These are phyloP conservation scores for Raffaelea ambrosiae DNA, from an alignment of 2,329 filamentous ascomycete genomes.

Conservation along the genomic window DNA sequence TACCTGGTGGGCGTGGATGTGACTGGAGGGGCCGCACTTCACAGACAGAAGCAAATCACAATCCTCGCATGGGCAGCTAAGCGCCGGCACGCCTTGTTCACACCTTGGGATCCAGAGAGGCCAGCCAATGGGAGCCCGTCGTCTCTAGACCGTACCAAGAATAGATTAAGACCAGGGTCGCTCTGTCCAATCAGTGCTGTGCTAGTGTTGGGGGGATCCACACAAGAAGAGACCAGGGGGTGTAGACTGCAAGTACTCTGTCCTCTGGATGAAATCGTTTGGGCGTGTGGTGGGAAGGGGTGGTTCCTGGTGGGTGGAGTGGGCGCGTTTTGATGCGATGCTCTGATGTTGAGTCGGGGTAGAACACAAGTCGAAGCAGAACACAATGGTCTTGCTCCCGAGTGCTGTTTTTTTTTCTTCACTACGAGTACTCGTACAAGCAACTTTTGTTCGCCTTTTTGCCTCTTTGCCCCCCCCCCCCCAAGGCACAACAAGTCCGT, in stretches of 20 bases:
- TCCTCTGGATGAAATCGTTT: neutral
- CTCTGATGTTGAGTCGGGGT: neutral
- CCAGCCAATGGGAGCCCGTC: neutral
- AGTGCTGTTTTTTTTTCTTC: too few relatives aligned
- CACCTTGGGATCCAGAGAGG: neutral
- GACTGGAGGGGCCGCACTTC: too few relatives aligned
- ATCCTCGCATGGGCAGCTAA: neutral
- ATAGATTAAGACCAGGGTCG: neutral
- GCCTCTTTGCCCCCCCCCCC: too few relatives aligned
- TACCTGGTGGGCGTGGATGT: too few relatives aligned
- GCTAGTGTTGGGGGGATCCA: neutral
- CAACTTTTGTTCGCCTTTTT: too few relatives aligned
- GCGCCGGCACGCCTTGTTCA: slow-evolving; percentile 2
- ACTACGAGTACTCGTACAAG: too few relatives aligned
- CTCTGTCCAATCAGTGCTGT: neutral
- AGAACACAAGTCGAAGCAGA: neutral
- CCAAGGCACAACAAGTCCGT: too few relatives aligned
- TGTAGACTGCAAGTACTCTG: neutral
- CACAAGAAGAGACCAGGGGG: neutral
- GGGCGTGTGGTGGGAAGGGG: neutral
- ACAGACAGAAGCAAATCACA: neutral
- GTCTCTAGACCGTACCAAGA: neutral
- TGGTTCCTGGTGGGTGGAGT: neutral
- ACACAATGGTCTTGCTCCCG: too few relatives aligned
- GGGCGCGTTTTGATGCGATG: too few relatives aligned